Evolutionary conservation across 2,329 filamentous ascomycete genomes (phyloP), one percentile per base, ranked within the genome.

Genomic region (Verticillium klebahnii): DNA sequence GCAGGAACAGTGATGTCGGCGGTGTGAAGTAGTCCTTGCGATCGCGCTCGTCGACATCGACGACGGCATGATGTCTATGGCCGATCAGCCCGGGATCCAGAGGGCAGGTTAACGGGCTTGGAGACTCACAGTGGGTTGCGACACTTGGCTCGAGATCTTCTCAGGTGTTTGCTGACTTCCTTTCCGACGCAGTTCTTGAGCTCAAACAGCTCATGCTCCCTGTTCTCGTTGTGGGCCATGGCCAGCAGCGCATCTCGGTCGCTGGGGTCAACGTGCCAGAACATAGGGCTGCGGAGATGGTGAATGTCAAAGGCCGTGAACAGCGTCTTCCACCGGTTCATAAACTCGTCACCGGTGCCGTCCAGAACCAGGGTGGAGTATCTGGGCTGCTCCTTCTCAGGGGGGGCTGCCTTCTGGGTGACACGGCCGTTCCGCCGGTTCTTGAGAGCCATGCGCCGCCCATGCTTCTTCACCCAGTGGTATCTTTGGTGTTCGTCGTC

Each of bases 401-500:
- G 8, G 1, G 60, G 52, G 11, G 54, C 65, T 29, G 61, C 67
- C 39, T 62, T 65, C 54, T 64, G 59, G n/a, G 63, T 60, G 37
- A 71, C 69, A 12, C 66, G 67, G 11, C 78, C 80, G 5, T 72
- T 82, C 63, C 75, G 78, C 62, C 76, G 76, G 65, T 80, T 78
- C 68, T 86, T 88, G 64, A 89, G 77, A 8, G 80, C 80, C 73
- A 87, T 84, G 34, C 84, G 83, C 32, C 80, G 80, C 32, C 82
- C 82, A 69, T 91, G 84, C 61, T 87, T 88, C 62, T 82, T 82
- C 61, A 92, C 88, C 88, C 90, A 93, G 72, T 91, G 86, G 71
- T 91, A 94, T n/a, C 91, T 82, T 52, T 89, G 86, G 69, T 94
- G 90, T 69, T 94, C 91, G 67, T 91, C 89, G 70, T 94, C 90